These are phyloP conservation scores for Tilletia setariae DNA, from an alignment of 1,284 basidiomycete species.

Conservation along the genomic window DNA sequence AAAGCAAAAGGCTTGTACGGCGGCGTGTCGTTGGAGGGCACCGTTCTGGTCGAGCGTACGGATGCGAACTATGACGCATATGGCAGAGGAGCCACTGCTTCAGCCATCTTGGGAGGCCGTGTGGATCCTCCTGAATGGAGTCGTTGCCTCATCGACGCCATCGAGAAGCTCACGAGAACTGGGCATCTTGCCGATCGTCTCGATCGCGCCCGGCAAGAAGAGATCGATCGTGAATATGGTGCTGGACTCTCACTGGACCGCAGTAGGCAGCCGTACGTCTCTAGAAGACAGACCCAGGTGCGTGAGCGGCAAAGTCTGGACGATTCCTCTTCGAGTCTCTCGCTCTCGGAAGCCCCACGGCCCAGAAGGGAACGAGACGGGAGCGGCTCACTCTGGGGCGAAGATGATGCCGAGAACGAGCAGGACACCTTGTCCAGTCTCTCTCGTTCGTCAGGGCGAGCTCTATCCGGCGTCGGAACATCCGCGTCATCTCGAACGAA, in stretches of 20 bases:
- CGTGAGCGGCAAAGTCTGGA: background rate
- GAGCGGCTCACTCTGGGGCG: slow-evolving; percentile 6
- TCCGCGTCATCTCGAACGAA: background rate
- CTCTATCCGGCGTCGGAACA: background rate
- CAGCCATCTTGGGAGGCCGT: slow-evolving; percentile 45
- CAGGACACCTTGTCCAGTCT: slow-evolving; percentile 8
- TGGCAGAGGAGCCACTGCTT: slow-evolving; percentile 30
- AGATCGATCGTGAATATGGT: slow-evolving; percentile 15
- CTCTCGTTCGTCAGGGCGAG: background rate
- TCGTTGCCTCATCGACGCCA: slow-evolving; percentile 28
- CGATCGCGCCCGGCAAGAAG: slow-evolving; percentile 9
- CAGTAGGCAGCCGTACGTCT: background rate
- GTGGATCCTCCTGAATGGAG: slow-evolving; percentile 40
- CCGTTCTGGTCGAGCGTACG: slow-evolving; percentile 86
- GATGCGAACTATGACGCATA: slow-evolving; percentile 61
- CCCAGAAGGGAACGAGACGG: background rate
- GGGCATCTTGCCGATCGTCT: slow-evolving; percentile 17
- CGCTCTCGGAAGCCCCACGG: background rate
- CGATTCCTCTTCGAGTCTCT: background rate
- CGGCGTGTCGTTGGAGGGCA: slow-evolving; percentile 80
- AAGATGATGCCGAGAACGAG: background rate
- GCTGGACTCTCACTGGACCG: background rate
- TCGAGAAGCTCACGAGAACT: slow-evolving; percentile 38
- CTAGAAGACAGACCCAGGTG: no score
- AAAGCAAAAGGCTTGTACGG: slow-evolving; percentile 90